Base-by-base conservation (phyloP, 2,329 filamentous ascomycete species). In the Diaporthe sp. region DNA sequence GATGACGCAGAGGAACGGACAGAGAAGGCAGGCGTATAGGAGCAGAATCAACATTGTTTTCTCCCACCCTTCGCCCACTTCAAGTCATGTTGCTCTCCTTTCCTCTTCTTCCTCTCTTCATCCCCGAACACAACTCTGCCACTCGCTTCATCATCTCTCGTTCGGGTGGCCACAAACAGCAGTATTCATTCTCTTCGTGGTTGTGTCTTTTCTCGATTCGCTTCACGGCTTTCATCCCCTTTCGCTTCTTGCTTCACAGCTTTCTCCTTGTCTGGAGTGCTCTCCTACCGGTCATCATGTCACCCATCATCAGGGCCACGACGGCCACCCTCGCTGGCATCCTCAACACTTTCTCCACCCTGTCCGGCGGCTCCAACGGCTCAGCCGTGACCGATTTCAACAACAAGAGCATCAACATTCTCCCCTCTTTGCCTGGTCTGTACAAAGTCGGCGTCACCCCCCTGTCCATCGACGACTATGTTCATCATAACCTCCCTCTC, bases 211-310 rank as follows among this genome's bases (percentile, higher is more conserved):
- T 57, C 51, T 25, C 51, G 31, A 42, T 28, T 37, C 8, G 68
- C 10, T 34, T 6, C 31, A 49, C 34, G 12, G 49, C 28, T 42
- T 9, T 28, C 19, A 31, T n/a, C 17, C 31, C 10, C 28, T 12
- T 61, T 28, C 10, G 6, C 44, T 62, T 39, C 25, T 19, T 73
- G 22, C 31, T 58, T 51, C n/a, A 8, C 19, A 28, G 39, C 25
- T 57, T 42, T 8, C 22, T 34, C 37, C 46, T 61, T 17, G 59
- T 53, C 37, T 17, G 15, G n/a, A 61, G 28, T 19, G n/a, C 55
- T n/a, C 28, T 31, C 34, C 25, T 22, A 42, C 10, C 51, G 51
- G 51, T 51, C 62, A 77, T 73, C 75, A 77, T 77, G 75, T 58
- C 75, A 51, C 62, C 73, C 19, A 8, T 73, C 57, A 37, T 53